Evolutionary conservation across 169 alveolate species (phyloP).

Genomic region (Besnoitia besnoiti): DNA sequence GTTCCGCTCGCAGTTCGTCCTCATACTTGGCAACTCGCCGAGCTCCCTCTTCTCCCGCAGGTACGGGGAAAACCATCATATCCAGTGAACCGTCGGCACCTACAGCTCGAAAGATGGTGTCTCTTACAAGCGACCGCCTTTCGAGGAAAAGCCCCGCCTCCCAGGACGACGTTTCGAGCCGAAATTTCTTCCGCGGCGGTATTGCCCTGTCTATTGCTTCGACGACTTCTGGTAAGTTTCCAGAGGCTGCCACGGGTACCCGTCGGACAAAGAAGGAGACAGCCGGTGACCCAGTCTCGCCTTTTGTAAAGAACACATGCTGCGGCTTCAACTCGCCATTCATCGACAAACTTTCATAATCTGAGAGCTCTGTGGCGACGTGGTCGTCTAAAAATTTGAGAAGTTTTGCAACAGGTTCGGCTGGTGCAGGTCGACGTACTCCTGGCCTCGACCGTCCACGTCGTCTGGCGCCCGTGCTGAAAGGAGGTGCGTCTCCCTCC

Average conservation of each 20-base stretch:
- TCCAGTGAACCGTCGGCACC: background rate
- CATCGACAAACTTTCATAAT: too few species aligned
- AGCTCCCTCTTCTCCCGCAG: background rate
- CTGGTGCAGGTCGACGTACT: too few species aligned
- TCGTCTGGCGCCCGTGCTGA: too few species aligned
- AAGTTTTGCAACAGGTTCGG: too few species aligned
- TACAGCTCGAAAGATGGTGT: background rate
- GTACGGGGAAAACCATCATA: background rate
- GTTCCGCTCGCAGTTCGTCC: background rate
- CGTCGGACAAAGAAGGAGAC: background rate
- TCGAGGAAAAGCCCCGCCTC: background rate
- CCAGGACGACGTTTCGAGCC: background rate
- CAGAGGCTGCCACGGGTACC: background rate
- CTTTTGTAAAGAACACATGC: background rate
- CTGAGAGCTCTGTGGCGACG: too few species aligned
- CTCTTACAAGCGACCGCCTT: background rate
- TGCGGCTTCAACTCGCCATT: too few species aligned
- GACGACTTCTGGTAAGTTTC: background rate
- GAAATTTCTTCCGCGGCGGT: background rate
- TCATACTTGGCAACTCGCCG: background rate
- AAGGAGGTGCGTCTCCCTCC: too few species aligned
- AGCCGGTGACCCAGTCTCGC: background rate
- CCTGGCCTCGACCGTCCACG: too few species aligned
- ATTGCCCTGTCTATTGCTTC: background rate
- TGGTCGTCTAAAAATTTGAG: too few species aligned